Evolutionary conservation across 257 asterid genomes (phyloP).

Genomic region (Penstemon barbatus): DNA sequence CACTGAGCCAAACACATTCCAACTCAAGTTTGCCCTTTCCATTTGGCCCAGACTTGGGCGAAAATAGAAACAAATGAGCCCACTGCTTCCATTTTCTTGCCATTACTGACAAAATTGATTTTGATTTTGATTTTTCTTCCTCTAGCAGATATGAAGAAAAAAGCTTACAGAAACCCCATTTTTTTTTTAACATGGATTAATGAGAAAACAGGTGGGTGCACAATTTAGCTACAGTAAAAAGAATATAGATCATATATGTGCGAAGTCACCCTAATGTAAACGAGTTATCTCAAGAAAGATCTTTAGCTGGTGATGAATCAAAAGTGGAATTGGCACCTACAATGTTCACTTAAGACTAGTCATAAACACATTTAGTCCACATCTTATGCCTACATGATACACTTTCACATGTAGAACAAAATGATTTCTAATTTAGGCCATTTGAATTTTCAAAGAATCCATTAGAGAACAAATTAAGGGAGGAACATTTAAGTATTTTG

Average conservation of each 20-base stretch:
- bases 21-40: too few species aligned
- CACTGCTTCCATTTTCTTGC: conserved; percentile 15
- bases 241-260: not conserved
- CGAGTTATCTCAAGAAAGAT: not conserved
- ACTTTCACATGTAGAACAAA: not conserved
- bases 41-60: too few species aligned
- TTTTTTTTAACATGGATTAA: not conserved
- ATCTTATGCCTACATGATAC: not conserved
- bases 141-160: conserved; percentile 4
- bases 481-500: not conserved
- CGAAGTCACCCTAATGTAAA: not conserved
- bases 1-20: too few species aligned
- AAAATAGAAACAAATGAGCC: too few species aligned
- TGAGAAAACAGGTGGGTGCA: not conserved
- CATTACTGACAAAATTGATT: not conserved
- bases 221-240: not conserved
- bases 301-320: not conserved
- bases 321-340: not conserved
- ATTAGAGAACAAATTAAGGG: conserved; percentile 9
- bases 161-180: not conserved
- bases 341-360: not conserved
- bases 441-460: not conserved
- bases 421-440: not conserved
- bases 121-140: not conserved
- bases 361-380: not conserved